Conservation (phyloP, 2,329 filamentous ascomycete genomes). For the Aspergillus pseudoglaucus region DNA sequence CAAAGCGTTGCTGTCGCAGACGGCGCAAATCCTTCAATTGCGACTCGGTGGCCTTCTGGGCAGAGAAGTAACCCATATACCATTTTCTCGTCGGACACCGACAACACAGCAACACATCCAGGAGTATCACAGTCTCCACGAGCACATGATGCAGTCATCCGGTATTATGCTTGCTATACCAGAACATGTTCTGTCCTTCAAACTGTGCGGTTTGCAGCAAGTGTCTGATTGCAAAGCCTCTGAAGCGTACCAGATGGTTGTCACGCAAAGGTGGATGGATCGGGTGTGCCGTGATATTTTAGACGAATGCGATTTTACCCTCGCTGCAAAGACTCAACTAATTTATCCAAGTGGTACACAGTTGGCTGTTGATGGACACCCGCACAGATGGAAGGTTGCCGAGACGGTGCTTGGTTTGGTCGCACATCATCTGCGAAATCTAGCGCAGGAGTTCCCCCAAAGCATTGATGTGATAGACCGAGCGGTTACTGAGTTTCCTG, state of each 20-base stretch:
- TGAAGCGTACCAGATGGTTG: slow-evolving; percentile 45
- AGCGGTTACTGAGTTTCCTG: slow-evolving; percentile 43
- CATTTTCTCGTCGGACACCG: slow-evolving; percentile 50
- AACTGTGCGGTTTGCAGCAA: slow-evolving; percentile 54
- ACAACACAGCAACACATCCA: slow-evolving; percentile 22
- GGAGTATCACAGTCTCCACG: slow-evolving; percentile 34
- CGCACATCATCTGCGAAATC: slow-evolving; percentile 25
- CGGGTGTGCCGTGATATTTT: slow-evolving; percentile 52
- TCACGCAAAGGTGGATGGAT: slow-evolving; percentile 47
- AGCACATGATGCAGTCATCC: slow-evolving; percentile 32
- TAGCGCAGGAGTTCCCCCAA: slow-evolving; percentile 36
- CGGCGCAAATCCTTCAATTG: slow-evolving; percentile 49
- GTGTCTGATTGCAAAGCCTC: slow-evolving; percentile 43
- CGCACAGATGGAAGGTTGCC: slow-evolving; percentile 46
- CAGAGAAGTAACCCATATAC: slow-evolving; percentile 51
- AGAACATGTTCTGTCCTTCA: slow-evolving; percentile 60
- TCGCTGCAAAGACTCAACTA: slow-evolving; percentile 50
- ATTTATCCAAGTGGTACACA: slow-evolving; percentile 52
- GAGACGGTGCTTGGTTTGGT: slow-evolving; percentile 40
- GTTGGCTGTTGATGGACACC: slow-evolving; percentile 46
- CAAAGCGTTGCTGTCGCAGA: slow-evolving; percentile 57
- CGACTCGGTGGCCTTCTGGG: slow-evolving; percentile 53
- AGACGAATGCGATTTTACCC: slow-evolving; percentile 57
- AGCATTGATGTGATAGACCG: slow-evolving; percentile 46
- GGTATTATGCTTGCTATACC: slow-evolving; percentile 57